These are phyloP conservation scores for Podospora pseudoanserina DNA, from an alignment of 495 filamentous ascomycete species.

Conservation along the genomic window DNA sequence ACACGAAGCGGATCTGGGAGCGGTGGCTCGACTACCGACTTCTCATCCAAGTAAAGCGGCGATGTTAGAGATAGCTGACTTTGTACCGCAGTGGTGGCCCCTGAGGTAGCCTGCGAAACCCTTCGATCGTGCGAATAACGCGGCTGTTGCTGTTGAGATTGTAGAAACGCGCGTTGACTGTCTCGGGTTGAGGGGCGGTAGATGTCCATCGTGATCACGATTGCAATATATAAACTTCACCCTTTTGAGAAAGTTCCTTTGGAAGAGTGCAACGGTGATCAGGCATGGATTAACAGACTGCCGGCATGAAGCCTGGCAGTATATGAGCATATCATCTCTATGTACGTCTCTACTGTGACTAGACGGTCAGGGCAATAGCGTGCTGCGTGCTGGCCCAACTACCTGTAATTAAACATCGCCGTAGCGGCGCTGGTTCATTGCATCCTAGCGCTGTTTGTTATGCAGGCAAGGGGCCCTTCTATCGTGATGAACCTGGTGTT, in stretches of 20 bases:
- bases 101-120: neutral
- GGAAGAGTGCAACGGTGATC: neutral
- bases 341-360: neutral
- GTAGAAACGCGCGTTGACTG: conserved; percentile 1
- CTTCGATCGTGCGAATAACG: neutral
- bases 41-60: conserved; percentile 2
- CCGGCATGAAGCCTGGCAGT: neutral
- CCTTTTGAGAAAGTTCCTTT: neutral
- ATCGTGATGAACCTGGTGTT: neutral
- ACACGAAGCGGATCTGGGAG: neutral
- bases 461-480: neutral
- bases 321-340: neutral
- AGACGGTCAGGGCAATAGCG: neutral
- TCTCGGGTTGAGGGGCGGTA: conserved; percentile 7
- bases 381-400: neutral
- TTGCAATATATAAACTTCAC: neutral
- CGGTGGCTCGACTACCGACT: conserved; percentile 11
- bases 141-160: neutral
- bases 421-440: neutral
- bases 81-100: neutral
- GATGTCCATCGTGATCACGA: neutral
- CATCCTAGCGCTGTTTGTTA: neutral
- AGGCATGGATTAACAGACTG: neutral
- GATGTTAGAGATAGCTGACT: conserved; percentile 4
- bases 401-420: neutral